Evolutionary conservation across 2,329 filamentous ascomycete genomes (phyloP), one percentile per base, ranked within the genome.

Genomic region (Diaporthe helianthi): DNA sequence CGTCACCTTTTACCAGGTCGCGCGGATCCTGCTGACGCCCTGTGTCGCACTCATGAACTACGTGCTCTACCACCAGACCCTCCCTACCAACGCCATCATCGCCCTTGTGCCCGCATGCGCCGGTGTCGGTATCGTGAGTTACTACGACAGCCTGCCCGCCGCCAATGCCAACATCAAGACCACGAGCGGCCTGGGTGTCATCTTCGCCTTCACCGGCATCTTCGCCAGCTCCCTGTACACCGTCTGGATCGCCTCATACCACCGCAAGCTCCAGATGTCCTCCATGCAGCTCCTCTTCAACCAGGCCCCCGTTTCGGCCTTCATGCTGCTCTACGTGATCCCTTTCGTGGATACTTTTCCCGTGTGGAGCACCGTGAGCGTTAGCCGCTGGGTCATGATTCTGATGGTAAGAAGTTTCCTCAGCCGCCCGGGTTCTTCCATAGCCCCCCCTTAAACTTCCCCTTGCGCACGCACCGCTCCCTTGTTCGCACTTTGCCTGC

Each of bases 221-320:
- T 83, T 90, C 65, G 88, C 89, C 19, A 90, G 87, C 38, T 89
- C 88, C 1, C 78, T 92, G 19, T 92, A 92, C 77, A 92, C 89
- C 0, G 86, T 92, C 70, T 91, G 88, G 88, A 90, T 92, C 75
- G 84, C 86, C 64, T 86, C 84, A 74, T 91, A 89, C 75, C 88
- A 91, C 76, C 85, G 87, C 71, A 90, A 87, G 78, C 83, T 91
- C 26, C 83, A 89, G 71, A 88, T 91, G 80, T 86, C 85, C 72
- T 91, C 88, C 78, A 89, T 90, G 85, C 90, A 92, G 80, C 80
- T 92, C 38, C 83, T 92, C 13, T 87, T 88, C 79, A 91, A 90
- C 78, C 89, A 92, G 78, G 87, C 89, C 2, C 89, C 89, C 2
- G 80, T 90, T 2, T 87, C 88, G 26, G 85, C 86, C 2, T 83